These are phyloP conservation scores for Cyberlindnera maclurae DNA, from an alignment of 805 yeast species.

Conservation along the genomic window DNA sequence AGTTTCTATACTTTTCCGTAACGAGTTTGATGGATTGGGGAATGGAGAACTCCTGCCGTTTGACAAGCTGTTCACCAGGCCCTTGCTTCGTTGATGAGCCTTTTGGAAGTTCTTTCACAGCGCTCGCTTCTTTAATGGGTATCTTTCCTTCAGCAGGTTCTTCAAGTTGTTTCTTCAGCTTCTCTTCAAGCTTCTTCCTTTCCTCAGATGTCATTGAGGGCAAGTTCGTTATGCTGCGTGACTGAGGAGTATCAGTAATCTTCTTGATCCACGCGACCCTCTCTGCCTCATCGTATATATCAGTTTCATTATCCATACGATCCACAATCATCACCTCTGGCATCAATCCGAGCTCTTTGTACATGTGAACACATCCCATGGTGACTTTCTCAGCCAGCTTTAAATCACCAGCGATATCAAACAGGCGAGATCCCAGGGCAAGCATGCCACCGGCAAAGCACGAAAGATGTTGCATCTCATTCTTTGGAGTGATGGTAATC, in stretches of 20 bases:
- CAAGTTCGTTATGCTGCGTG: not conserved
- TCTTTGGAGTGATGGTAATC: conserved; percentile 16
- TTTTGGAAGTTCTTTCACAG: not conserved
- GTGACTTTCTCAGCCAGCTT: conserved; percentile 37
- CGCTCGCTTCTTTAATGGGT: not conserved
- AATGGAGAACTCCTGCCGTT: no score
- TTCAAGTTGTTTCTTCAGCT: not conserved
- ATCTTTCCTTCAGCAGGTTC: not conserved
- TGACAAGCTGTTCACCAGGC: not conserved
- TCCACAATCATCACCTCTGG: conserved; percentile 35
- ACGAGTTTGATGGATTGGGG: not conserved
- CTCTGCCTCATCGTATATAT: conserved; percentile 17
- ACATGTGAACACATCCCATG: conserved; percentile 41
- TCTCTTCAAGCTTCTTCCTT: not conserved
- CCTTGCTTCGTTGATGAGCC: not conserved
- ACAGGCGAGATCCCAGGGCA: conserved; percentile 38
- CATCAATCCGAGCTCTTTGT: conserved; percentile 34
- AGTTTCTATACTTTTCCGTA: not conserved
- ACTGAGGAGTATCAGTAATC: not conserved
- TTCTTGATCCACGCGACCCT: conserved; percentile 4
- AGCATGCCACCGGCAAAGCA: conserved; percentile 52
- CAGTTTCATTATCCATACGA: conserved; percentile 15
- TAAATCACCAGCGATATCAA: conserved; percentile 30
- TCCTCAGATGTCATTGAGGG: not conserved
- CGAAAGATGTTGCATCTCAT: conserved; percentile 39